Evolutionary conservation across 2,329 filamentous ascomycete species (phyloP).

Genomic region (Neodidymelliopsis sp.): DNA sequence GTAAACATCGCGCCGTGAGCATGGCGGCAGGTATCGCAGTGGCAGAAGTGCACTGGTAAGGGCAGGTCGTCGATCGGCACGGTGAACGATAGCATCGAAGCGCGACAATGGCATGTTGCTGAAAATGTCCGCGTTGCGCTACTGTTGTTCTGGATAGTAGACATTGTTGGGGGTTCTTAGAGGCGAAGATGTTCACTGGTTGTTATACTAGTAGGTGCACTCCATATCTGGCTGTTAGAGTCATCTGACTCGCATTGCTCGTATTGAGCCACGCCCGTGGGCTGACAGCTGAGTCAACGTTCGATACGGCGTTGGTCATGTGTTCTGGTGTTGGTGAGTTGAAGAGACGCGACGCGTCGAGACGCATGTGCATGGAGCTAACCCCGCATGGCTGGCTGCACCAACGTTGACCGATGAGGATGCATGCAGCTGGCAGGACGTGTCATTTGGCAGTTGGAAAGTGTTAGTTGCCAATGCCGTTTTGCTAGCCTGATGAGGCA

Average conservation of each 20-base stretch:
- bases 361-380: neutral
- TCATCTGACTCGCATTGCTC: conserved; percentile 3
- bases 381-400: neutral
- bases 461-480: too few relatives aligned
- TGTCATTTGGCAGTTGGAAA: too few relatives aligned
- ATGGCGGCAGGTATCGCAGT: conserved; percentile 60
- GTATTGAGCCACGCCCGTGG: neutral
- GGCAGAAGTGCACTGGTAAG: conserved; percentile 55
- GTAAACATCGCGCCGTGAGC: conserved; percentile 57
- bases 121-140: conserved; percentile 2
- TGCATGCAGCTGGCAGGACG: too few relatives aligned
- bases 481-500: too few relatives aligned
- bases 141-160: neutral
- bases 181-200: too few relatives aligned
- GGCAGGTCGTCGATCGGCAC: conserved; percentile 48
- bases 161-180: neutral
- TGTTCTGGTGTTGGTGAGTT: neutral
- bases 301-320: neutral
- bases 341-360: neutral
- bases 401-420: too few relatives aligned
- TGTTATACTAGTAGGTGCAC: neutral
- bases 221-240: neutral
- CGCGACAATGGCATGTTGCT: conserved; percentile 16
- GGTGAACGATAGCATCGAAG: conserved; percentile 44
- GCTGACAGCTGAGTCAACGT: neutral